Evolutionary conservation across 1,284 basidiomycete genomes (phyloP), one percentile per base, ranked within the genome.

Genomic region (Dichomitus squalens): DNA sequence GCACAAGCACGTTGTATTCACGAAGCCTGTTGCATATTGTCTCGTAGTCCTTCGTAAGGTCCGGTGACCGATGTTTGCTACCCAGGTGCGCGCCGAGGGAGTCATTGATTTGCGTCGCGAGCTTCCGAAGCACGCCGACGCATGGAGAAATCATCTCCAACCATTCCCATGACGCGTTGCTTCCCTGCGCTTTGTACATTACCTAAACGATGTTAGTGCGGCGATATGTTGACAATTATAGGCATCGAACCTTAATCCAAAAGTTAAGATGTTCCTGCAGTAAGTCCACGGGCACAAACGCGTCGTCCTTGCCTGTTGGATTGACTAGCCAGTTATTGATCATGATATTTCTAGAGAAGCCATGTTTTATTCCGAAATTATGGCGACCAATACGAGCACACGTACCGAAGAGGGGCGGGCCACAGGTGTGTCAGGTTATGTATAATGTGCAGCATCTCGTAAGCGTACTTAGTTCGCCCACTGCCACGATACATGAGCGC

Each of bases 251-350:
- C 65, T 72, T 73, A 44, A 73, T 74, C 74, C 74, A 76, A 48
- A 65, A 75, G 49, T 75, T 78, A 46, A 74, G 38, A 51, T 79
- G 77, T 52, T 79, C 76, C 47, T 79, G 77, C 34, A 79, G 47
- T 0, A 79, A 65, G 47, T 79, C 77, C 3, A 75, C 66, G 23
- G 72, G 69, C 0, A 75, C 63, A 48, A 61, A 77, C 0, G 57
- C 47, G 31, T 74, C 68, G 1, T 55, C 53, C 4, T 68, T 64
- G 0, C 76, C 75, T 0, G 73, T 72, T 0, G 72, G 69, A 57
- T 77, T 76, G 1, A 77, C 54, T 0, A 77, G 67, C 75, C 75
- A 77, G 50, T 78, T 77, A 12, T 76, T 70, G 2, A 76, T 44
- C 1, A 76, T 65, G 25, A 73, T 63, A 4, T 68, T 41, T 0